Evolutionary conservation across 495 filamentous ascomycete genomes (phyloP), one percentile per base, ranked within the genome.

Genomic region (Parmelia sp.): DNA sequence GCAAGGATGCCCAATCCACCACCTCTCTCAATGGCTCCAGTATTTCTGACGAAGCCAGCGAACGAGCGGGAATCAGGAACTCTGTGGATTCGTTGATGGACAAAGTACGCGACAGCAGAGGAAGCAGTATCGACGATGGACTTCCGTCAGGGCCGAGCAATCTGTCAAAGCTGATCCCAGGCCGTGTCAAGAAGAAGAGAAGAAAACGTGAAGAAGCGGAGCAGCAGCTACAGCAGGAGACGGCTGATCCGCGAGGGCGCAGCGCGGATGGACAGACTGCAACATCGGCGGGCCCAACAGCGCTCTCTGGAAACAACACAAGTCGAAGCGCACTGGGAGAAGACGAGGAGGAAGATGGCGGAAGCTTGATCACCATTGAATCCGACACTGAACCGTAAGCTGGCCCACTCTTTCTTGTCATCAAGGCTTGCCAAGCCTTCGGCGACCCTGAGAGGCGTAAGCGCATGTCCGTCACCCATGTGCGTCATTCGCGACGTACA

Each of bases 311-410:
- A 10, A 61, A 66, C 44, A 62, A 67, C 47, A 53, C 39, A 40
- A 71, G 67, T 57, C 67, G 66, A 36, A 69, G 64, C 25, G 68
- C 61, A 11, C 40, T 71, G 47, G 49, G 69, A 63, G 81, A 82
- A 66, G 81, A 78, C 36, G 75, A 71, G 47, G 53, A 69, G 61
- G 81, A 82, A 66, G 81, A 78, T 40, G 75, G 71, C 21, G 82
- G 76, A 69, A 86, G 84, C 68, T 74, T 89, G 25, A 70, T 89
- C 65, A 89, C 86, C 19, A 83, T 88, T 69, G 88, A 90, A 71
- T 88, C 86, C 11, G 88, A 90, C 55, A 75, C 78, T 25, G 88
- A 88, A 66, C 76, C 77, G 89, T 91, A 80, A 83, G 86, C 82
- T 23, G 47, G 23, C 51, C 56, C 49, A 42, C 21, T 47, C 42